phyloP scores from a whole-genome alignment of 345 rosid species.

The Laguncularia racemosa region DNA sequence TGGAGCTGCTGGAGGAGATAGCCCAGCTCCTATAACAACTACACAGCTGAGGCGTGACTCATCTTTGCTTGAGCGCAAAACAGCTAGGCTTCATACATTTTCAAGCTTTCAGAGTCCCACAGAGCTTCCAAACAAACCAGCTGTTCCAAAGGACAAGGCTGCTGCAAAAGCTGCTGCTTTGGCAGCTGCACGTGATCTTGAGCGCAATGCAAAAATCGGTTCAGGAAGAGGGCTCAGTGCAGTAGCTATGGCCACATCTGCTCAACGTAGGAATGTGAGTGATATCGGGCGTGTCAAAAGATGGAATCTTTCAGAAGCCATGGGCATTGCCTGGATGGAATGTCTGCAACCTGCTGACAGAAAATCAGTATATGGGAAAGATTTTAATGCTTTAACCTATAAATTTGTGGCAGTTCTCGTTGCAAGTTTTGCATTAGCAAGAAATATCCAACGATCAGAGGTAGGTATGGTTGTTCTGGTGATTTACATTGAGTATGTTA shows the following conservation, averaged over 20 bases:
- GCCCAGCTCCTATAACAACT: conserved; percentile 51
- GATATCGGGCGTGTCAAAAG: conserved; percentile 90
- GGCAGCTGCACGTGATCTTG: conserved; percentile 99
- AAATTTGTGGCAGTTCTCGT: conserved; percentile 93
- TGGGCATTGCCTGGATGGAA: conserved; percentile 99
- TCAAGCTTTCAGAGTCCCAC: conserved; percentile 87
- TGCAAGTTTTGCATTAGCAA: conserved; percentile 97
- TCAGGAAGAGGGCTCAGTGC: conserved; percentile 99
- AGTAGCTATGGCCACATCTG: conserved; percentile 99
- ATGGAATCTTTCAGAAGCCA: conserved; percentile 95
- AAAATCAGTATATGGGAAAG: conserved; percentile 92
- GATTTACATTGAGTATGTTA: conserved; percentile 5
- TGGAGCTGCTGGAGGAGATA: conserved; percentile 92
- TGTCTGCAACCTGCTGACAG: conserved; percentile 93
- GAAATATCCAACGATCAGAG: conserved; percentile 98
- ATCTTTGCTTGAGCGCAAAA: conserved; percentile 82
- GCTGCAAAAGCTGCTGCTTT: conserved; percentile 98
- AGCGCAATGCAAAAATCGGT: conserved; percentile 95
- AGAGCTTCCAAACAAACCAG: conserved; percentile 52
- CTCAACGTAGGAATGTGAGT: conserved; percentile 76
- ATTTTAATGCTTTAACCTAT: conserved; percentile 90
- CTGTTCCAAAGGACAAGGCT: conserved; percentile 87
- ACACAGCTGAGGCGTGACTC: conserved; percentile 74
- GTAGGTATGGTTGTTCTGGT: conserved; percentile 32
- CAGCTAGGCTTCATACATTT: conserved; percentile 64